These are phyloP conservation scores for Phytophthora pistaciae DNA, from an alignment of 352 stramenopile species.

Conservation along the genomic window DNA sequence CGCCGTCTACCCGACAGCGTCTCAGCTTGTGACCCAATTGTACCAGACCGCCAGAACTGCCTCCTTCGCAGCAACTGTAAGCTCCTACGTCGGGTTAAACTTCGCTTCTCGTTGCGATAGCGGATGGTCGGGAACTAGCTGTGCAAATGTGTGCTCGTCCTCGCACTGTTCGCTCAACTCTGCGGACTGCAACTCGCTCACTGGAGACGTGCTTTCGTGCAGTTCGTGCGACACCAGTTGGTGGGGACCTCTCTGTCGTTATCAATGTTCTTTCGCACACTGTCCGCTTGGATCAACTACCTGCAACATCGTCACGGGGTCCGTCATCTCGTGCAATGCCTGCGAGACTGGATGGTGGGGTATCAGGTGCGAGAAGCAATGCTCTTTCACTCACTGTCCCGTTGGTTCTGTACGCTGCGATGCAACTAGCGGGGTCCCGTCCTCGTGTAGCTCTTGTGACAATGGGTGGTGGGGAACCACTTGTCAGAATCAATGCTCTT, in stretches of 20 bases:
- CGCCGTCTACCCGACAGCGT: neutral
- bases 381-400: neutral
- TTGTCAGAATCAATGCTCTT: neutral
- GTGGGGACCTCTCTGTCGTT: neutral
- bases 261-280: neutral
- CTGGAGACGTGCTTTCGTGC: neutral
- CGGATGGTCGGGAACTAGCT: neutral
- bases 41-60: neutral
- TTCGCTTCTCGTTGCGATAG: neutral
- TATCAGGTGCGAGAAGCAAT: neutral
- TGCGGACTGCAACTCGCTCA: neutral
- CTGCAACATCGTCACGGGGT: neutral
- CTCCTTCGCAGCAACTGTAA: neutral
- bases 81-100: neutral
- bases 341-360: neutral
- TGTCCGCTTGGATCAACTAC: neutral
- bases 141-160: neutral
- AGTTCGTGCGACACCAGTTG: neutral
- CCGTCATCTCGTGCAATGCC: neutral
- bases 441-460: neutral
- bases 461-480: neutral
- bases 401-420: neutral
- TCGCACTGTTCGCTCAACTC: neutral
- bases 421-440: neutral
- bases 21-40: neutral